Conservation (phyloP, 2,329 filamentous ascomycete species). For the Phialophora tarda region DNA sequence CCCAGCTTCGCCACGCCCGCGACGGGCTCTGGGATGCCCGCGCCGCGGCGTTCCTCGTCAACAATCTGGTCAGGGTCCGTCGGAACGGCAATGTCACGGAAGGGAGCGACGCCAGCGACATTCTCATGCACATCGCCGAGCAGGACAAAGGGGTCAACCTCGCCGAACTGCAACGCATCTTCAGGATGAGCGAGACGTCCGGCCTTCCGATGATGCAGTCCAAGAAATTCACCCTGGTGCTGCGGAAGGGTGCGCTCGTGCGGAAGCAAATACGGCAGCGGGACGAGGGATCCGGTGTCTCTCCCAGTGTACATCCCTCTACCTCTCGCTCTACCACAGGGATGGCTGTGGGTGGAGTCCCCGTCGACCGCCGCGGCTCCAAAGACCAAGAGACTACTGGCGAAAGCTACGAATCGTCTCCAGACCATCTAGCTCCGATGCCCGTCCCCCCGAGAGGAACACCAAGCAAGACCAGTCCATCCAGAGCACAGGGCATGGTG, state of each 20-base stretch:
- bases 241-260: not conserved
- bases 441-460: not conserved
- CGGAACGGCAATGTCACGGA: slow-evolving; percentile 15
- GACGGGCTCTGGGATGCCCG: slow-evolving; percentile 41
- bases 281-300: not conserved
- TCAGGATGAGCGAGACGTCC: not conserved
- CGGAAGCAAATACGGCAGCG: not conserved
- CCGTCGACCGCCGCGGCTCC: not conserved
- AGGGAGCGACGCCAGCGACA: slow-evolving; percentile 25
- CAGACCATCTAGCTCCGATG: not conserved
- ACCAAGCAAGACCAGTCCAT: not conserved
- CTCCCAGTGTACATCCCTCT: not conserved
- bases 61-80: slow-evolving; percentile 19
- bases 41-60: slow-evolving; percentile 32
- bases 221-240: slow-evolving; percentile 9
- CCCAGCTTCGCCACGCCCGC: slow-evolving; percentile 27
- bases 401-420: not conserved
- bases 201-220: slow-evolving; percentile 21
- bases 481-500: not conserved
- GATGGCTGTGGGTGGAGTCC: not conserved
- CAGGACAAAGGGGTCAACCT: not conserved
- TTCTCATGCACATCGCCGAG: slow-evolving; percentile 7
- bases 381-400: not conserved
- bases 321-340: not conserved
- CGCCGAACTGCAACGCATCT: slow-evolving; percentile 6